Percentiles rank a stretch among this genome's conserved stretches.
Conservation (phyloP, 306 rosid genomes). For the Comarum palustre region DNA sequence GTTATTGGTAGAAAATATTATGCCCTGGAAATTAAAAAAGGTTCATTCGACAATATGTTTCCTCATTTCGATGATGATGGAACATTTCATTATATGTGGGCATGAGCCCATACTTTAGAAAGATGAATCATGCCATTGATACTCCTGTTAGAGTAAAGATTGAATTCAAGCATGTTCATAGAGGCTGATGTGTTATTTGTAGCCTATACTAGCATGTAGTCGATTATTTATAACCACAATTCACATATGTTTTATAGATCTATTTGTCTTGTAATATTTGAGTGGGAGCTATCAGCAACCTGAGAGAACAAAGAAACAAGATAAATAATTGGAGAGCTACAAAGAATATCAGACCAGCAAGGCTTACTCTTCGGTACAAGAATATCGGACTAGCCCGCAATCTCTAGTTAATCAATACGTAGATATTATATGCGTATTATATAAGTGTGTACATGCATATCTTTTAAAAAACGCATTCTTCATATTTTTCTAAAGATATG, state of each 20-base stretch:
- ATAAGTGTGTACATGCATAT: too few relatives aligned
- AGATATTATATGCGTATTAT: too few relatives aligned
- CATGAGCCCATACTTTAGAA: background rate
- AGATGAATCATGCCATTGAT: background rate
- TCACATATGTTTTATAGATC: background rate
- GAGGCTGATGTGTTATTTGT: too few relatives aligned
- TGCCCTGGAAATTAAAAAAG: background rate
- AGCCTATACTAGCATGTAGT: background rate
- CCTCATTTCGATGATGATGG: conserved; percentile 5
- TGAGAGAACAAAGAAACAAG: background rate
- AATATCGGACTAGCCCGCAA: too few relatives aligned
- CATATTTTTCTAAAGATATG: too few relatives aligned
- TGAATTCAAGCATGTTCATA: background rate
- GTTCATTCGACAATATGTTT: background rate
- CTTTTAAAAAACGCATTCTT: too few relatives aligned
- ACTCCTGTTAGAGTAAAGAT: background rate
- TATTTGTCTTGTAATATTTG: background rate
- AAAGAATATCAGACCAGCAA: background rate
- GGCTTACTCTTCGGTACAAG: too few relatives aligned
- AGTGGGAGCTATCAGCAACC: background rate
- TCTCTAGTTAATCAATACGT: too few relatives aligned
- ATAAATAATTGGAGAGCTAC: background rate
- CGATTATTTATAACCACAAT: background rate
- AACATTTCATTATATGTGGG: background rate
- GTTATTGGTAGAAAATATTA: background rate